Evolutionary conservation across 805 yeast species (phyloP).

Genomic region (Cyberlindnera nakhonratchasimensis): DNA sequence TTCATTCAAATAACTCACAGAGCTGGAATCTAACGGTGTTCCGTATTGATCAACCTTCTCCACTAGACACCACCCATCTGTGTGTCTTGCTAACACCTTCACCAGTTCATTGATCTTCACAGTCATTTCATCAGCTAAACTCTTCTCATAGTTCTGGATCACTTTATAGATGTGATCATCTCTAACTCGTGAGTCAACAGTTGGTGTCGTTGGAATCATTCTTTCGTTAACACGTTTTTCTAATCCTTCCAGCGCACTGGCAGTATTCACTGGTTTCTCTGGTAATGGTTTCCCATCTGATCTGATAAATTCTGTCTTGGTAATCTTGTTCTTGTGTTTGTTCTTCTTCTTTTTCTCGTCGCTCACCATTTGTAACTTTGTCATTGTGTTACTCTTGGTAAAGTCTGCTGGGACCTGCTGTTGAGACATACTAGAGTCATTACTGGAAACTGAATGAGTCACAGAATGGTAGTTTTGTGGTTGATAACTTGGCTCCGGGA

Average conservation of each 20-base stretch:
- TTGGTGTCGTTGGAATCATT: slow-evolving; percentile 22
- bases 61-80: slow-evolving; percentile 44
- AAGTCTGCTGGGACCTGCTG: slow-evolving; percentile 16
- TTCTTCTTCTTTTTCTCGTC: slow-evolving; percentile 5
- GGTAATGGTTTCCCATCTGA: slow-evolving; percentile 22
- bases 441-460: slow-evolving; percentile 5
- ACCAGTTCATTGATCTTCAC: slow-evolving; percentile 32
- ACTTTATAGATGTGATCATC: slow-evolving; percentile 25
- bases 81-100: slow-evolving; percentile 36
- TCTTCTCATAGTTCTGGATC: slow-evolving; percentile 27
- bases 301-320: neutral
- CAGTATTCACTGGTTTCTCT: slow-evolving; percentile 9
- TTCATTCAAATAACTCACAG: slow-evolving; percentile 31
- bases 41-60: slow-evolving; percentile 34
- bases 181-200: slow-evolving; percentile 9
- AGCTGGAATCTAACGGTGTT: slow-evolving; percentile 3
- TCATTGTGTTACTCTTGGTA: slow-evolving; percentile 7
- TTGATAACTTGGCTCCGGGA: slow-evolving; percentile 20
- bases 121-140: slow-evolving; percentile 36
- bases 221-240: slow-evolving; percentile 21
- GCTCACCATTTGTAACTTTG: slow-evolving; percentile 18
- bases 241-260: slow-evolving; percentile 17
- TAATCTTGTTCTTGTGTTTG: neutral
- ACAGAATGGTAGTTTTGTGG: slow-evolving; percentile 10
- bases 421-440: slow-evolving; percentile 5